Evolutionary conservation across 768 basidiomycete species (phyloP).

Genomic region (Pisolithus tinctorius): DNA sequence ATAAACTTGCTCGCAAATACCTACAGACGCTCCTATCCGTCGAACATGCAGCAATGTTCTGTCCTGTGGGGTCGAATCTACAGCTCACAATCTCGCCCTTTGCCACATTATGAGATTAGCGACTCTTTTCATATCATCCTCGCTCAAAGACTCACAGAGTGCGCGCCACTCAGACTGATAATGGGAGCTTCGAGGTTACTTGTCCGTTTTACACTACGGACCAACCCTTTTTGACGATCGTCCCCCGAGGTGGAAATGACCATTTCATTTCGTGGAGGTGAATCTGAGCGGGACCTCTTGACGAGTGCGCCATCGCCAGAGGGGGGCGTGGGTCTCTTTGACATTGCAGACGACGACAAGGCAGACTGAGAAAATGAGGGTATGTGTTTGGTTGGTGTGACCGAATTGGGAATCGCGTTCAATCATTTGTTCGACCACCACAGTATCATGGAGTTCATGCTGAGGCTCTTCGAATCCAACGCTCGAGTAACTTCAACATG

Average conservation of each 20-base stretch:
- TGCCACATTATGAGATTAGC: not conserved
- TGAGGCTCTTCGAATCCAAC: too few species aligned
- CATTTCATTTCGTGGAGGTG: slow-evolving; percentile 58
- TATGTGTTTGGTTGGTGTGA: not conserved
- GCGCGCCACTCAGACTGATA: slow-evolving; percentile 81
- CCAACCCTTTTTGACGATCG: slow-evolving; percentile 68
- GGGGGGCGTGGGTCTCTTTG: slow-evolving; percentile 63
- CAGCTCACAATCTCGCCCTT: slow-evolving; percentile 86
- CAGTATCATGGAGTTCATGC: too few species aligned
- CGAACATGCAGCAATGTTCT: slow-evolving; percentile 89
- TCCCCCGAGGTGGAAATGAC: slow-evolving; percentile 71
- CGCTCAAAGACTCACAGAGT: slow-evolving; percentile 51
- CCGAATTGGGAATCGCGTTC: not conserved
- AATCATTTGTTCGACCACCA: too few species aligned
- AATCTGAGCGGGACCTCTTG: slow-evolving; percentile 50
- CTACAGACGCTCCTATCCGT: slow-evolving; percentile 85
- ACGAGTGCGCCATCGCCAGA: slow-evolving; percentile 47
- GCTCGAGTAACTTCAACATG: too few species aligned
- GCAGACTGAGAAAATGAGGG: not conserved
- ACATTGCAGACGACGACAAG: slow-evolving; percentile 40
- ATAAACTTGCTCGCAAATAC: slow-evolving; percentile 25
- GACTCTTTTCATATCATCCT: not conserved
- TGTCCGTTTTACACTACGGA: slow-evolving; percentile 86
- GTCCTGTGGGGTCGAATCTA: slow-evolving; percentile 90
- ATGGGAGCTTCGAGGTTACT: slow-evolving; percentile 92